phyloP scores from a whole-genome alignment of 2,329 filamentous ascomycete genomes.

The Alternaria hordeiaustralica region DNA sequence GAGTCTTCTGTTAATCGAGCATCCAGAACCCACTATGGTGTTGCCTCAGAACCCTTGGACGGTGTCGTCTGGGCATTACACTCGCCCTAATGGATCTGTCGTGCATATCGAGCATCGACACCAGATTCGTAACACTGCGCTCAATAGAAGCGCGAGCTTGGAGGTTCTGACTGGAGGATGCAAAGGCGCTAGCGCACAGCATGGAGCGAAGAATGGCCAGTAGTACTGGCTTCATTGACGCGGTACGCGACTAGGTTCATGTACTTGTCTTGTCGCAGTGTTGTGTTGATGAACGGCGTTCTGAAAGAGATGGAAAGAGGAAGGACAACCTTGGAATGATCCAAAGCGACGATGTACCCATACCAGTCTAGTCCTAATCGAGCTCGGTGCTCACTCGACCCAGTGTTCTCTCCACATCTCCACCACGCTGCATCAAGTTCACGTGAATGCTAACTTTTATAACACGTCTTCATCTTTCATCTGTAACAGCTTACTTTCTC shows the following conservation, averaged over 20 bases:
- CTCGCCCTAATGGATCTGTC: neutral
- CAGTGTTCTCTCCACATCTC: slow-evolving; percentile 16
- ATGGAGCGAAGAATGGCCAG: neutral
- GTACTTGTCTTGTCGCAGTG: neutral
- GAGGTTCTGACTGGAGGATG: neutral
- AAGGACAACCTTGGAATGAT: neutral
- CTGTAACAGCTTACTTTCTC: neutral
- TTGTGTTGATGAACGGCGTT: neutral
- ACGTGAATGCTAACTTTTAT: slow-evolving; percentile 15
- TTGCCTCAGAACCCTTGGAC: slow-evolving; percentile 13
- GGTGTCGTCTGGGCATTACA: slow-evolving; percentile 4
- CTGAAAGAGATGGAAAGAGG: neutral
- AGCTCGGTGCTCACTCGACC: slow-evolving; percentile 2
- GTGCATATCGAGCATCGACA: neutral
- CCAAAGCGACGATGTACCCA: neutral
- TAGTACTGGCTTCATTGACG: neutral
- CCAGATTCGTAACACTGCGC: neutral
- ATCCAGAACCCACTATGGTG: neutral
- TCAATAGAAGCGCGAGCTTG: neutral
- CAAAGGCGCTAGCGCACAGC: neutral
- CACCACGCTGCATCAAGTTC: slow-evolving; percentile 10
- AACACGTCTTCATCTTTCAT: neutral
- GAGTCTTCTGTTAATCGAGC: neutral
- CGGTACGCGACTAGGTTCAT: neutral
- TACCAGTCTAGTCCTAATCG: slow-evolving; percentile 1